Evolutionary conservation across 2,329 filamentous ascomycete species (phyloP), one percentile per base, ranked within the genome.

Genomic region (Fusarium foetens): DNA sequence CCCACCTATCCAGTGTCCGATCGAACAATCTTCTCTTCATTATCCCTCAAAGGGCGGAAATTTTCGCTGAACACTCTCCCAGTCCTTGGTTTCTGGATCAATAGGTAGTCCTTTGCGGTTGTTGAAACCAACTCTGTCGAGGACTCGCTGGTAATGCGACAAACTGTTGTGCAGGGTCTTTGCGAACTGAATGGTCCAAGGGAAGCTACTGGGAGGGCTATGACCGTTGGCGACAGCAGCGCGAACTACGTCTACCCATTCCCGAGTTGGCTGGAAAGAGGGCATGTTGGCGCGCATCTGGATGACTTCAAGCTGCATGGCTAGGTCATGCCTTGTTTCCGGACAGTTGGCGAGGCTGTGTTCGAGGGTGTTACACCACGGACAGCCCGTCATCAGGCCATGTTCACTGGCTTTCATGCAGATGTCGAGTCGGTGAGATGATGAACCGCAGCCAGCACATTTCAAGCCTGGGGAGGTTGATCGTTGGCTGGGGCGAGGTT

Each of bases 201-300:
- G 46, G 7, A 49, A 49, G 0, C 11, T 1, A 4, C 0, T 19
- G 1, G n/a, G 46, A 3, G 21, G 46, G 1, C 10, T 33, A 2
- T 33, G 29, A 3, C 29, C 29, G 0, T 23, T 1, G 8, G 11
- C 46, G 16, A 35, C 11, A 1, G 29, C 29, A 3, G 1, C 11
- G 7, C n/a, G 16, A 12, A 49, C 16, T 1, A 19, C 1, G 0
- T 10, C 8, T 0, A 23, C 29, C 46, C 46, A 49, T 0, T 19
- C 5, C 0, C 1, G 29, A 0, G 29, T 23, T 0, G 21, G n/a
- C 29, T 19, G 29, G n/a, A 49, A 49, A 0, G 3, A 49, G 0
- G 46, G 29, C 46, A 35, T 19, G 16, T 35, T 49, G 2, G 29
- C n/a, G 3, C 46, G 46, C 16, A 23, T 14, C 11, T 19, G 29